Percentiles rank a stretch among this genome's conserved stretches.
Evolutionary conservation across 805 yeast genomes (phyloP).

Genomic region (Teunomyces gatunensis): DNA sequence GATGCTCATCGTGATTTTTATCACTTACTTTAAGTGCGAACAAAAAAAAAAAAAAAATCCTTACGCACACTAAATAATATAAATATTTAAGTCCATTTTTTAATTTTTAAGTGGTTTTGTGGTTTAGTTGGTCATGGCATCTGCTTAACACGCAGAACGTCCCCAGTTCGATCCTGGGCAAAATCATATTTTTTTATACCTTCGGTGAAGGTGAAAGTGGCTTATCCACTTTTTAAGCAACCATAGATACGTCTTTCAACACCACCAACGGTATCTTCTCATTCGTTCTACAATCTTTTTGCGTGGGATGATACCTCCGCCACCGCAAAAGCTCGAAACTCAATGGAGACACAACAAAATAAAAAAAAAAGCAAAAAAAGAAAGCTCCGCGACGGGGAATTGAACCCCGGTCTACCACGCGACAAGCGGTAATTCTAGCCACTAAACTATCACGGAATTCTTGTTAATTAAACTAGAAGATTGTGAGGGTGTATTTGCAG

Average conservation of each 20-base stretch:
- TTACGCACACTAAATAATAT: neutral
- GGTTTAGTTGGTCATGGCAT: constrained; percentile 99
- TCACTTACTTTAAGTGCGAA: neutral
- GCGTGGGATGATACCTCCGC: no score
- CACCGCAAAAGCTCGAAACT: no score
- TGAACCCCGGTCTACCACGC: constrained; percentile 1
- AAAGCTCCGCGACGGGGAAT: neutral
- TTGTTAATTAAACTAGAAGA: neutral
- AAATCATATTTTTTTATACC: constrained; percentile 53
- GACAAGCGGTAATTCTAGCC: constrained; percentile 1
- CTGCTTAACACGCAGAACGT: constrained; percentile 99
- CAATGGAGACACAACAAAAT: no score
- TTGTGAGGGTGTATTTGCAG: no score
- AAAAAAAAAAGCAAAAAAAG: neutral
- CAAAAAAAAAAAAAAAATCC: neutral
- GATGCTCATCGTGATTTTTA: constrained; percentile 2
- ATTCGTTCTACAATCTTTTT: no score
- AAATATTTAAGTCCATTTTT: neutral
- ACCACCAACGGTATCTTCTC: no score
- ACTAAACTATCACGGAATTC: neutral
- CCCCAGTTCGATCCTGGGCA: constrained; percentile 99
- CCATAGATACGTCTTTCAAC: no score
- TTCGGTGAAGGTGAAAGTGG: no score
- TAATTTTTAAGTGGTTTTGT: constrained; percentile 58
- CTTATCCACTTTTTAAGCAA: no score